Base-by-base conservation (phyloP, 371 early-diverging fungal species). In the Fennellomyces sp. region DNA sequence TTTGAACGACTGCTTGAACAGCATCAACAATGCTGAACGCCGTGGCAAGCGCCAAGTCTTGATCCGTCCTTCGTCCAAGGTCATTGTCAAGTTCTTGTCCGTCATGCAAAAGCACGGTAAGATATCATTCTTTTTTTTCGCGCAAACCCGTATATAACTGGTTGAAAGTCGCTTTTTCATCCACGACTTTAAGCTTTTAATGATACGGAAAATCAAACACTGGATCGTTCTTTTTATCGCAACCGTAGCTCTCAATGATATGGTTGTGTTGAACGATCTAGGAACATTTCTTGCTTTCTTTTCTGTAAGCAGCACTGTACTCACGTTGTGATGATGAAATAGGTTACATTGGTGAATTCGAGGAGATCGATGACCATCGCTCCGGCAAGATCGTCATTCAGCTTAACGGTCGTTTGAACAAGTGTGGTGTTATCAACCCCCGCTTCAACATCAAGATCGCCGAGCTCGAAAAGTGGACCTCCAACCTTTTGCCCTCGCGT, bases 361-460 rank as follows among this genome's bases (percentile, higher is more conserved):
- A 98, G 79, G 92, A 93, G 72, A 91, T 99, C 68, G 97, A 99
- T 80, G 99, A 99, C 83, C 98, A 98, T 81, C 94, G 98, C 70
- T 91, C 95, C 66, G 99, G 98, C 76, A 99, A 99, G 93, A 96
- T 98, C 60, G 95, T 99, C 56, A 89, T 99, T 70, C 97, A 98
- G 80, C 91, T 99, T 55, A 96, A 92, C 69, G 99, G 99, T 68
- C 94, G 99, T 69, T 82, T 99, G 64, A 99, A 98, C 95, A 99
- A 99, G 93, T 97, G 98, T 80, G 99, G 99, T 84, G 98, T 98
- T 69, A 99, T 99, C 84, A 98, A 97, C 58, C 99, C 99, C 68
- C 94, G 99, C 70, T 99, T 98, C 93, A 94, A 95, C 88, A 90
- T 99, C 83, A 91, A 93, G 88, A 82, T 95, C 64, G 72, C 82